Evolutionary conservation across 768 basidiomycete species (phyloP), one percentile per base, ranked within the genome.

Genomic region (Suillus ampliporus): DNA sequence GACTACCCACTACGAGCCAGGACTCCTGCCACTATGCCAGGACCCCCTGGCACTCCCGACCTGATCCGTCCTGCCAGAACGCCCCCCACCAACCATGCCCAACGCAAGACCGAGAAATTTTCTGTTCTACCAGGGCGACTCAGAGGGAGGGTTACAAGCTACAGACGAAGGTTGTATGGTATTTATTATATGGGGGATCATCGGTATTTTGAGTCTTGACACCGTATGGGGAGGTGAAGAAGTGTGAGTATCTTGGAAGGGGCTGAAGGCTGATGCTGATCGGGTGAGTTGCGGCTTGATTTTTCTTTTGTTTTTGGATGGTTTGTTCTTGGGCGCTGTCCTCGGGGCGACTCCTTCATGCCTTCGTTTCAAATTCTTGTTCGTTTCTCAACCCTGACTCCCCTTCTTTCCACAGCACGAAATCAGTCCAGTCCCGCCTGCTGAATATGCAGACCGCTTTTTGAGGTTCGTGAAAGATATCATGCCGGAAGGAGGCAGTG

Each of bases 171-270:
- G 2, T 75, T 89, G 77, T 89, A 90, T 67, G 86, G 86, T 53
- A 90, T 97, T 60, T 97, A 96, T 75, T 98, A 98, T 74, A 81
- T 98, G 10, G n/a, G 97, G 97, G 26, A 85, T 99, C 61, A 99
- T 99, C 70, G 97, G 99, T 76, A 98, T 98, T 66, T 78, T 96
- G 63, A 99, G 98, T 98, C 66, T 78, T 96, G 63, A 99, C 97
- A 28, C 96, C 96, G 3, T 99, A 94, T 74, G 85, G 82, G 23
- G 67, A 74, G 26, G 67, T 84, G 64, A 99, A 99, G 83, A 87
- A 86, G 73, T 60, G 89, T 21, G 97, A 99, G 76, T 89, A 93
- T 75, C 80, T 61, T 98, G 94, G 93, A 97, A 97, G 79, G 92
- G 95, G 31, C 75, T 97, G 68, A 84, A 83, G 17, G 90, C 90